Base-by-base conservation (phyloP, 2,329 filamentous ascomycete species). In the Clarireedia homoeocarpa region DNA sequence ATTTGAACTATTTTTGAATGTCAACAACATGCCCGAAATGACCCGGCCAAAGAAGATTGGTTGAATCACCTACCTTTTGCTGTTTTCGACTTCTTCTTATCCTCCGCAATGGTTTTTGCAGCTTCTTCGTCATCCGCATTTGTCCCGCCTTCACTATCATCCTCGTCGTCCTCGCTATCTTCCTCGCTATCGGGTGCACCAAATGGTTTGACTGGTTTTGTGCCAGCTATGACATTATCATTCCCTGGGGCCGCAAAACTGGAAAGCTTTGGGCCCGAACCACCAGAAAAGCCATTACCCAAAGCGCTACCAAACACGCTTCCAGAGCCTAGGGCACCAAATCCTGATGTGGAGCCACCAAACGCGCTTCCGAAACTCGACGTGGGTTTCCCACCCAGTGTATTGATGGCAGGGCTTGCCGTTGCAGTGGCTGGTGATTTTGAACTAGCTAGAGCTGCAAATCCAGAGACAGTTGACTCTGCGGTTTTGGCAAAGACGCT, bases 151-250 rank as follows among this genome's bases (percentile, higher is more conserved):
- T 75, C 74, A 20, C 67, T 71, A 39, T 70, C 71, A 5, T 72
- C 73, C 2, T 69, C 71, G 10, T 71, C 71, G n/a, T 75, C 73
- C 6, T 71, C 73, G 7, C 78, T 79, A 42, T 83, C 82, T 2
- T 74, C 77, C 49, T 85, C 83, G 58, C 82, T 86, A 40, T 84
- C 84, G 1, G 88, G 82, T 12, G 89, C 87, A 34, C 90, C 90
- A 68, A 96, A 94, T 0, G 89, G 80, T 70, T 82, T 89, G 3
- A 79, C 77, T 14, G 82, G 77, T 69, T 88, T 88, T 58, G 77
- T 77, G 57, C 75, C 81, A 65, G 54, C 60, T 2, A 74, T 73
- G 58, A 76, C 70, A 48, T 73, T 73, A 17, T 71, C 66, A 38
- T 73, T 72, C 51, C 78, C 81, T 23, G 83, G 78, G 47, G 84